Base-by-base conservation (phyloP, 2,329 filamentous ascomycete species). In the Aspergillus eucalypticola region DNA sequence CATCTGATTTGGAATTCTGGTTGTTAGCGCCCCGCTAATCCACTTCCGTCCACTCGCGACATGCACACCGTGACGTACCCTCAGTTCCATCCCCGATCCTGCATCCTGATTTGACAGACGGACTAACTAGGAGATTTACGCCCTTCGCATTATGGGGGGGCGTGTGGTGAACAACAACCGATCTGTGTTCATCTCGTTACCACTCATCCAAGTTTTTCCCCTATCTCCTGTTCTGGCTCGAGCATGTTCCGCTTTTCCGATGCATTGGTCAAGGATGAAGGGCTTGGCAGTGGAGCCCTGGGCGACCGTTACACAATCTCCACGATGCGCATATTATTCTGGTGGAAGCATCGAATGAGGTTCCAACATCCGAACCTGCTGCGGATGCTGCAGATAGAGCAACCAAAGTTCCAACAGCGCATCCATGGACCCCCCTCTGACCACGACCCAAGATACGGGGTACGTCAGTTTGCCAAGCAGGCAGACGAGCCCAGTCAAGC, bases 1-100 rank as follows among this genome's bases (percentile, higher is more conserved):
- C 49, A 48, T 38, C 23, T 64, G 63, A 64, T 64, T 64, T 64
- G 63, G 60, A 64, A 64, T 64, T 60, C 60, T 63, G 52, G n/a
- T 41, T 49, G 19, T 54, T 64, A 64, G 63, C 56, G 57, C 13
- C 42, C 17, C 44, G 8, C 46, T 57, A 49, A 39, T 8, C 49
- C 56, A 8, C 25, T 39, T 54, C 19, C 2, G 53, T 23, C 13
- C 29, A 51, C 23, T 51, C 11, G 25, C 25, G 23, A 23, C 10
- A 35, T 54, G 8, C 48, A 25, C 60, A 63, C 55, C 53, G 61
- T 63, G 61, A 63, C 61, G 61, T 59, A 63, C 56, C 56, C 25
- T 8, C 52, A 13, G 21, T 39, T 29, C 32, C 54, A 52, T 39
- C 53, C 57, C 60, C 60, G 53, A 62, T 56, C 55, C 38, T 52